Evolutionary conservation across 768 basidiomycete genomes (phyloP).

Genomic region (Clathrus columnatus): DNA sequence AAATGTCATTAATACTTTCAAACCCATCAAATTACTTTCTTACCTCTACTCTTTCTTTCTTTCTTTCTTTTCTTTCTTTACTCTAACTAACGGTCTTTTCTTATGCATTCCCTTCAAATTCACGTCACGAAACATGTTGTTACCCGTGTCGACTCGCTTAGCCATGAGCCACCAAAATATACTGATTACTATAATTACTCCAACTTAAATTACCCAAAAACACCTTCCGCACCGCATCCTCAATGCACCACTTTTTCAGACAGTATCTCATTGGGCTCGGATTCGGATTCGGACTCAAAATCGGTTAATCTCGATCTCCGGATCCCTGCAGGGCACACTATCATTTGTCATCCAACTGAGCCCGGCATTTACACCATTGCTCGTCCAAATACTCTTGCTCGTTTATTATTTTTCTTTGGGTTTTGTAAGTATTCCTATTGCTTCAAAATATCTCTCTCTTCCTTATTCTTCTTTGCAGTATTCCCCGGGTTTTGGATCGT

Average conservation of each 20-base stretch:
- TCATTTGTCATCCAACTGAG: neutral
- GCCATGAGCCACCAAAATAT: neutral
- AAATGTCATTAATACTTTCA: too few relatives aligned
- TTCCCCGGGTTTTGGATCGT: slow-evolving; percentile 6
- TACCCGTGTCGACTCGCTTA: neutral
- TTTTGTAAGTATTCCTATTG: neutral
- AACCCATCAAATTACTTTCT: neutral
- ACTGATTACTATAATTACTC: neutral
- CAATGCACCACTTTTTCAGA: neutral
- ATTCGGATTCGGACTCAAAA: neutral
- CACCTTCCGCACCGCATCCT: neutral
- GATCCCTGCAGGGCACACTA: neutral
- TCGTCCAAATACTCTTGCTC: slow-evolving; percentile 5
- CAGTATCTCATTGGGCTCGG: neutral
- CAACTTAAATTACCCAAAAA: neutral
- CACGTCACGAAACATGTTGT: neutral
- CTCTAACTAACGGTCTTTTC: too few relatives aligned
- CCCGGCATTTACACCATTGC: neutral
- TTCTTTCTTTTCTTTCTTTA: neutral
- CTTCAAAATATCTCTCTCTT: neutral
- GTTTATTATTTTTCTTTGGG: slow-evolving; percentile 4
- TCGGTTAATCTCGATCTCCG: neutral
- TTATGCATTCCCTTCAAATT: neutral
- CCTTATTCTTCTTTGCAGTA: neutral
- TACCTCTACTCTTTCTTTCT: neutral